Evolutionary conservation across 352 stramenopile species (phyloP).

Genomic region (Phytopythium oedochilum): DNA sequence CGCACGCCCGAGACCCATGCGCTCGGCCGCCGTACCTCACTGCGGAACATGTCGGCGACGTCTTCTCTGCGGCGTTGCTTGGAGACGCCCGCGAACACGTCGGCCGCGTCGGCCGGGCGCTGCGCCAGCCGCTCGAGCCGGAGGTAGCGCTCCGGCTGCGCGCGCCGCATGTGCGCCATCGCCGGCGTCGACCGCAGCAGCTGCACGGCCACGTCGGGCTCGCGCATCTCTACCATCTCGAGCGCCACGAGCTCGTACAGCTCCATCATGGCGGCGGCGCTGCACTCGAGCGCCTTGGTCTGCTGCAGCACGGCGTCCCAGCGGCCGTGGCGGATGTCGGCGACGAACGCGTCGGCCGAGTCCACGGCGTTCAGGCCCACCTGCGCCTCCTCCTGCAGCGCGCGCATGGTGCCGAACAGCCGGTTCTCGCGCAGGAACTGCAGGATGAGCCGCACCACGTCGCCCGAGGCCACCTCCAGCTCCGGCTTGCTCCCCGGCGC

Average conservation of each 20-base stretch:
- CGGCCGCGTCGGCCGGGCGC: slow-evolving; percentile 54
- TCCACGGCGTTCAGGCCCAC: slow-evolving; percentile 87
- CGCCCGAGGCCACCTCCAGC: slow-evolving; percentile 61
- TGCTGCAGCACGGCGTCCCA: slow-evolving; percentile 91
- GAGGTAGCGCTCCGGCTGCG: slow-evolving; percentile 46
- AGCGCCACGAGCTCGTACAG: slow-evolving; percentile 88
- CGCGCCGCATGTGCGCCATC: slow-evolving; percentile 45
- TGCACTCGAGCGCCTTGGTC: slow-evolving; percentile 68
- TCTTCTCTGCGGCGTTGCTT: slow-evolving; percentile 84
- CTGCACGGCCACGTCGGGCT: slow-evolving; percentile 70
- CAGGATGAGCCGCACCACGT: slow-evolving; percentile 88
- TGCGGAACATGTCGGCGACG: slow-evolving; percentile 68
- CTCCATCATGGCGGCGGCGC: slow-evolving; percentile 63
- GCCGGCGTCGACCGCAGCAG: slow-evolving; percentile 46
- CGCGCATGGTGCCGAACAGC: slow-evolving; percentile 73
- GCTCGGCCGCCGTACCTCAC: slow-evolving; percentile 31
- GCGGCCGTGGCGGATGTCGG: slow-evolving; percentile 75
- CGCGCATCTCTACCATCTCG: slow-evolving; percentile 85
- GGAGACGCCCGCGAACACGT: slow-evolving; percentile 55
- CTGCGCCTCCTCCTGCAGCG: slow-evolving; percentile 86
- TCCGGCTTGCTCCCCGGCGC: slow-evolving; percentile 14
- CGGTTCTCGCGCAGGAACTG: slow-evolving; percentile 92
- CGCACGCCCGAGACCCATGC: not conserved
- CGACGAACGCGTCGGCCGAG: slow-evolving; percentile 68
- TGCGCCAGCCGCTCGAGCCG: slow-evolving; percentile 78